A percentile compares a stretch with the other conserved stretches of the same genome.
Evolutionary conservation across 768 basidiomycete genomes (phyloP).

Genomic region (Mycena galericulata): DNA sequence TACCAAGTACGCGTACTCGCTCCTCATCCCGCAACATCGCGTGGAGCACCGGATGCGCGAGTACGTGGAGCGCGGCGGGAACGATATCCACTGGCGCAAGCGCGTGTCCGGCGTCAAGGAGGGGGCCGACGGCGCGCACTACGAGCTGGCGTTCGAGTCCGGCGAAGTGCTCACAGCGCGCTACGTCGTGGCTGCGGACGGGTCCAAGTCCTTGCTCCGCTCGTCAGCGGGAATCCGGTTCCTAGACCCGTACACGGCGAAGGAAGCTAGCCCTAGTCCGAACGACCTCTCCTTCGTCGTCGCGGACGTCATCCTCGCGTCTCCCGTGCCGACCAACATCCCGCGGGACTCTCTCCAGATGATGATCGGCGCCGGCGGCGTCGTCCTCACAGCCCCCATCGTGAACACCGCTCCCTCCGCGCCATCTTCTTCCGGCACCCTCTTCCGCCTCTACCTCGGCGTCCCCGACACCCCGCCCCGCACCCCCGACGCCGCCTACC

Average conservation of each 20-base stretch:
- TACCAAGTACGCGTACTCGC: constrained; percentile 51
- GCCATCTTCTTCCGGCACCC: background rate
- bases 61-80: constrained; percentile 42
- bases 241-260: constrained; percentile 16
- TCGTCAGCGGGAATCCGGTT: constrained; percentile 39
- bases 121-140: too few relatives aligned
- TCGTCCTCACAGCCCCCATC: constrained; percentile 23
- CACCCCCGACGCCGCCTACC: too few relatives aligned
- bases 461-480: too few relatives aligned
- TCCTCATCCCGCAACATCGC: constrained; percentile 51
- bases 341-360: constrained; percentile 7
- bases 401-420: background rate
- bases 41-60: constrained; percentile 51
- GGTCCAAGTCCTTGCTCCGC: constrained; percentile 42
- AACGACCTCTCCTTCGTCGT: too few relatives aligned
- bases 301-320: constrained; percentile 11
- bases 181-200: constrained; percentile 40
- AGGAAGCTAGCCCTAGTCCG: too few relatives aligned
- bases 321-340: constrained; percentile 8
- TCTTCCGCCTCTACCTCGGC: constrained; percentile 27
- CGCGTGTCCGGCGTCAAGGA: constrained; percentile 50
- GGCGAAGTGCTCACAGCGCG: constrained; percentile 51
- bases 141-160: constrained; percentile 53
- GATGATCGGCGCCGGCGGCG: constrained; percentile 21
- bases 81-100: constrained; percentile 45